A percentile compares a stretch with the other conserved stretches of the same genome.
These are phyloP conservation scores for Podochytrium sp. DNA, from an alignment of 192 early-diverging fungal species.

Conservation along the genomic window DNA sequence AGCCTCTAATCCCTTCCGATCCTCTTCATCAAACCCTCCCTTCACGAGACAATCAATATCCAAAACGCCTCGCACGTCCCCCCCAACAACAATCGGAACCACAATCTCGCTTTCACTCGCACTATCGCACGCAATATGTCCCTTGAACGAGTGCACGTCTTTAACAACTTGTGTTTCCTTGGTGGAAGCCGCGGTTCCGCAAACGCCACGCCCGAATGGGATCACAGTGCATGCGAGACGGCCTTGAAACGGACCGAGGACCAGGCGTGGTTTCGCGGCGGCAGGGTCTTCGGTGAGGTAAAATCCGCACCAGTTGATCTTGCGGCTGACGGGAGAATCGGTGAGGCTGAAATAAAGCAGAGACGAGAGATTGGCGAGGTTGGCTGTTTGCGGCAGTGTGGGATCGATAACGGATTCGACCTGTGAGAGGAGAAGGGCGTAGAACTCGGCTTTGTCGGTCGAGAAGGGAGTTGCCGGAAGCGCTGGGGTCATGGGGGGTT, in stretches of 20 bases:
- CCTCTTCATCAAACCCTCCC: slow-evolving; percentile 46
- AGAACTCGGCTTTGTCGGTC: slow-evolving; percentile 69
- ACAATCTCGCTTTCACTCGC: slow-evolving; percentile 86
- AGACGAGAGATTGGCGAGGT: slow-evolving; percentile 81
- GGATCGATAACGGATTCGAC: slow-evolving; percentile 67
- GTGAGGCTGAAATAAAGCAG: slow-evolving; percentile 78
- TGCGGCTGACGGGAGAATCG: slow-evolving; percentile 43
- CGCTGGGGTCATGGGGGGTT: slow-evolving; percentile 5
- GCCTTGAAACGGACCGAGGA: slow-evolving; percentile 89
- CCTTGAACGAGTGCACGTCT: slow-evolving; percentile 81
- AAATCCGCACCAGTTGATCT: slow-evolving; percentile 74
- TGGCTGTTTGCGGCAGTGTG: slow-evolving; percentile 71
- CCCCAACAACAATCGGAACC: slow-evolving; percentile 62
- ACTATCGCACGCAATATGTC: slow-evolving; percentile 92
- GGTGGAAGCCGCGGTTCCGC: slow-evolving; percentile 77
- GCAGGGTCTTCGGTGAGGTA: slow-evolving; percentile 60
- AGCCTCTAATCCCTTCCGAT: slow-evolving; percentile 41
- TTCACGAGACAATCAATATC: slow-evolving; percentile 49
- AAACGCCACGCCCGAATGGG: slow-evolving; percentile 83
- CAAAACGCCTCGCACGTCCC: slow-evolving; percentile 40
- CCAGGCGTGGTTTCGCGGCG: slow-evolving; percentile 43
- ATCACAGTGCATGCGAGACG: slow-evolving; percentile 85
- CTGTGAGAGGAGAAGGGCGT: slow-evolving; percentile 62
- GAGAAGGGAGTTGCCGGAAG: not conserved
- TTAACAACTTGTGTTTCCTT: slow-evolving; percentile 63